These are phyloP conservation scores for Psilocybe subaeruginosa DNA, from an alignment of 768 basidiomycete genomes.

Conservation along the genomic window DNA sequence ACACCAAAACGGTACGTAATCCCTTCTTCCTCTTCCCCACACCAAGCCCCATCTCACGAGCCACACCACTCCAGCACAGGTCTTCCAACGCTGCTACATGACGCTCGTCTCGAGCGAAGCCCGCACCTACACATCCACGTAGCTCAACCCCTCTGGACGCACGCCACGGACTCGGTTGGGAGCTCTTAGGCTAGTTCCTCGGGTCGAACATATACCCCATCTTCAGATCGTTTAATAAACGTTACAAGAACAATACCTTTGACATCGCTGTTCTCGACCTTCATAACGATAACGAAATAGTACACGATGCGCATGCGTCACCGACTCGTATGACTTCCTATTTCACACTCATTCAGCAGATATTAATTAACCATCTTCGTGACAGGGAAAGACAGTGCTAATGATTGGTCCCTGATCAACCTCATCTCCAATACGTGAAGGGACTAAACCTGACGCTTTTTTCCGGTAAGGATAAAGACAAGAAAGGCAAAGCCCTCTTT, in stretches of 20 bases:
- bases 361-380: neutral
- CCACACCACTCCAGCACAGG: too few species aligned
- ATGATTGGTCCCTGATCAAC: slow-evolving; percentile 49
- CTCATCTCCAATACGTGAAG: slow-evolving; percentile 51
- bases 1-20: slow-evolving; percentile 59
- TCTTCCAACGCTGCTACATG: slow-evolving; percentile 69
- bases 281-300: slow-evolving; percentile 66
- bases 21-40: too few species aligned
- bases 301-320: slow-evolving; percentile 66
- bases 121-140: slow-evolving; percentile 57
- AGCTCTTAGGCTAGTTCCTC: slow-evolving; percentile 87
- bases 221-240: slow-evolving; percentile 66
- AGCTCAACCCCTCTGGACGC: slow-evolving; percentile 91
- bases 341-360: neutral
- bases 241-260: slow-evolving; percentile 60
- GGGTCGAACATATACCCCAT: slow-evolving; percentile 87
- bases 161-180: slow-evolving; percentile 84
- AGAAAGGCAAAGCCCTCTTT: slow-evolving; percentile 47
- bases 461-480: slow-evolving; percentile 51
- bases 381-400: slow-evolving; percentile 55
- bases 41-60: too few species aligned
- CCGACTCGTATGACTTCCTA: slow-evolving; percentile 49
- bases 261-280: slow-evolving; percentile 69
- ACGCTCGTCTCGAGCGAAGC: slow-evolving; percentile 68
- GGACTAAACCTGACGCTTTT: slow-evolving; percentile 56